Conservation (phyloP, 2,329 filamentous ascomycete genomes). For the Microascus cirrosus region DNA sequence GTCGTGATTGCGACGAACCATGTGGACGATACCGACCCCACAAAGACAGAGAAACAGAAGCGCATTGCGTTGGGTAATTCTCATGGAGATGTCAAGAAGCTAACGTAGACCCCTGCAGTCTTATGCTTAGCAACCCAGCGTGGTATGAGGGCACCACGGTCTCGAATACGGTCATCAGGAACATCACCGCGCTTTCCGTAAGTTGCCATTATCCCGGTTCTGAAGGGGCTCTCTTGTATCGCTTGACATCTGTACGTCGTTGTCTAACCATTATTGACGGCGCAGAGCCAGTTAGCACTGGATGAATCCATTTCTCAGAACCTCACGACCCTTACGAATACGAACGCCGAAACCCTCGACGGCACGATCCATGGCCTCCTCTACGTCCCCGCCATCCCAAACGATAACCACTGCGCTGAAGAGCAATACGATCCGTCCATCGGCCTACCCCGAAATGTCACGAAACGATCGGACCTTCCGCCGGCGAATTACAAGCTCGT, state of each 20-base stretch:
- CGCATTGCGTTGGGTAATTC: neutral
- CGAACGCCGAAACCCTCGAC: constrained; percentile 46
- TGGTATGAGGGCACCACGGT: constrained; percentile 37
- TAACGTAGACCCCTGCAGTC: constrained; percentile 22
- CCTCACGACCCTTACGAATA: constrained; percentile 66
- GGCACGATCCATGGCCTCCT: constrained; percentile 65
- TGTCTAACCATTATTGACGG: neutral
- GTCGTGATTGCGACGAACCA: neutral
- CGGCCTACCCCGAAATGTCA: constrained; percentile 65
- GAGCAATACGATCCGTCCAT: constrained; percentile 34
- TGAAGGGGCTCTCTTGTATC: neutral
- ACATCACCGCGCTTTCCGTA: constrained; percentile 46
- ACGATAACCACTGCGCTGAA: constrained; percentile 49
- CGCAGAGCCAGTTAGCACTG: constrained; percentile 36
- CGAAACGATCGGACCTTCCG: constrained; percentile 58
- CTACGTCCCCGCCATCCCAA: constrained; percentile 65
- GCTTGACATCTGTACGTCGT: neutral
- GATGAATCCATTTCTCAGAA: constrained; percentile 40
- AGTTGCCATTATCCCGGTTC: constrained; percentile 14
- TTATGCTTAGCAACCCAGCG: constrained; percentile 49
- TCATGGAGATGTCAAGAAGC: neutral
- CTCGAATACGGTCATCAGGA: constrained; percentile 42
- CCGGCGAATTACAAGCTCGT: constrained; percentile 61
- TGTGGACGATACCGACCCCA: neutral
- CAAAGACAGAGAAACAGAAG: neutral